Evolutionary conservation across 179 eudicot species (phyloP), one percentile per base, ranked within the genome.

Genomic region (Beta macrorhiza): DNA sequence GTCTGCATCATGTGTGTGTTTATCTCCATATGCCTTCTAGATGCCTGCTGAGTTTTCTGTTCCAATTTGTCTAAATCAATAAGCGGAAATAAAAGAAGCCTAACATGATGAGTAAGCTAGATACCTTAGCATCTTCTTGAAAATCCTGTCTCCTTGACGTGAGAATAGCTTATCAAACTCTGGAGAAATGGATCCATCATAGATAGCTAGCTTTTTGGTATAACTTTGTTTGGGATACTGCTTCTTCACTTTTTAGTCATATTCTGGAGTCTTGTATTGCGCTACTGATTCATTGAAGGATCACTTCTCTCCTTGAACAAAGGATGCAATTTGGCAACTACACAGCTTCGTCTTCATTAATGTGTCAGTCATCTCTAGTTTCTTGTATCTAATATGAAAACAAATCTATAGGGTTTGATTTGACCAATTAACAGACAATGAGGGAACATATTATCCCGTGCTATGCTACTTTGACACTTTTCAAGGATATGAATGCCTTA

Each of bases 1-100:
- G 32, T 80, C 32, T 64, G 16, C 55, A 20, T 74, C 44, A 22
- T 17, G 32, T 52, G 14, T 47, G 65, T 3, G 20, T n/a, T 47
- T 19, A 42, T 72, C 42, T 65, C 67, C 22, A 5, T 17, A 79
- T 68, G 29, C 71, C 47, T 68, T 63, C 12, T 76, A 59, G 72
- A 69, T 76, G 47, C 4, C 11, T 75, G 67, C 76, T 12, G 56
- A 42, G 53, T 78, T 64, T 56, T 19, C 22, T 56, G 68, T 42
- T 22, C 15, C 12, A 56, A 63, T 37, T 37, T 37, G 42, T 37
- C 42, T 37, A 37, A 37, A 37, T 37, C 42, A 1, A 37, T 37
- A 37, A 37, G 42, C 42, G 42, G 37, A 37, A 37, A 37, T 37
- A 37, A 37, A 29, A 37, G 42, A 37, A 37, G 67, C 32, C 32